Conservation (phyloP, 2,329 filamentous ascomycete genomes). For the Helicocarpus griseus region DNA sequence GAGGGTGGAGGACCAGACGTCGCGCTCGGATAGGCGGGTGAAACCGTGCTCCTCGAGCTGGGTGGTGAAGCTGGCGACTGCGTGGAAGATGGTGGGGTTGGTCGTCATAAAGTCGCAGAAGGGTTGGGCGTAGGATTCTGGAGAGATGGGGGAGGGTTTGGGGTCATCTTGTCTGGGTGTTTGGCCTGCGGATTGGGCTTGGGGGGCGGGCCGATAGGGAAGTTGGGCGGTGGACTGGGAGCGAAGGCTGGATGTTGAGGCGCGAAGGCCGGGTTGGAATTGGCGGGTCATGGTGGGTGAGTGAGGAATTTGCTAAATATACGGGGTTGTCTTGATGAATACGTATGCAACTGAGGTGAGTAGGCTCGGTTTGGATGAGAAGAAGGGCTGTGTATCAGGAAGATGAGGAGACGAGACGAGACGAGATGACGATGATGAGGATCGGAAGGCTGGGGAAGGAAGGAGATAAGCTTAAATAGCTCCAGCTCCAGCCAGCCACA, state of each 20-base stretch:
- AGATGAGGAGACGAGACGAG: too few species aligned
- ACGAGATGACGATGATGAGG: too few species aligned
- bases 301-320: neutral
- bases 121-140: slow-evolving; percentile 64
- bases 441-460: too few species aligned
- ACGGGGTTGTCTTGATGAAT: neutral
- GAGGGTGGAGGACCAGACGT: slow-evolving; percentile 64
- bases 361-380: neutral
- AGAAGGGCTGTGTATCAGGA: neutral
- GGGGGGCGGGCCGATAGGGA: neutral
- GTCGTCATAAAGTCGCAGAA: slow-evolving; percentile 80
- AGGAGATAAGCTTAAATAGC: too few species aligned
- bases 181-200: neutral
- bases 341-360: neutral
- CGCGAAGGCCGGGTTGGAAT: neutral
- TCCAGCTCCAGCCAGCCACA: too few species aligned
- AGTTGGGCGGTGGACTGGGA: neutral
- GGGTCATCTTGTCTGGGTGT: neutral
- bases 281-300: neutral
- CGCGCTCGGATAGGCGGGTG: slow-evolving; percentile 63
- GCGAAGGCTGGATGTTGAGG: neutral
- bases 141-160: slow-evolving; percentile 15
- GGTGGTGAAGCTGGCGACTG: slow-evolving; percentile 66
- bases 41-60: slow-evolving; percentile 66
- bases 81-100: slow-evolving; percentile 90